phyloP scores from a whole-genome alignment of 352 stramenopile genomes.

The Pythium vanterpoolii region DNA sequence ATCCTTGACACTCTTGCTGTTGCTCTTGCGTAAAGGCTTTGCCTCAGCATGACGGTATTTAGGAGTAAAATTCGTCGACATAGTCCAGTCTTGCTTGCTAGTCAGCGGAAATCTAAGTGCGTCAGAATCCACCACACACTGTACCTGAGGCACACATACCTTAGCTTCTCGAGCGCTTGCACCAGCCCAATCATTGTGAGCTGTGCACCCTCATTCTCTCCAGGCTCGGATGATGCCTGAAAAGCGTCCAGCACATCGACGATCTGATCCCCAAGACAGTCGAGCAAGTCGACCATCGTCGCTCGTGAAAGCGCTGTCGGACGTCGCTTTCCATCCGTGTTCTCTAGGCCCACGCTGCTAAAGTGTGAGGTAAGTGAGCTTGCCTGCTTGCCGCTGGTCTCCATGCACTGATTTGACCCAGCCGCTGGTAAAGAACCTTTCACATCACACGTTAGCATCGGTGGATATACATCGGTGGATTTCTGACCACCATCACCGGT shows the following conservation, averaged over 20 bases:
- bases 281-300: conserved; percentile 54
- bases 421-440: neutral
- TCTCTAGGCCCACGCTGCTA: neutral
- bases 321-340: neutral
- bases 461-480: too few relatives aligned
- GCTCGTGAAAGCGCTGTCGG: conserved; percentile 14
- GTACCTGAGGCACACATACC: neutral
- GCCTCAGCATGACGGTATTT: neutral
- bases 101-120: neutral
- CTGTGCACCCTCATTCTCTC: conserved; percentile 13
- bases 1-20: neutral
- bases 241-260: conserved; percentile 55
- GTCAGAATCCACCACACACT: neutral
- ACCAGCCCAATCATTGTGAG: conserved; percentile 46
- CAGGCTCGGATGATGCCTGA: conserved; percentile 31
- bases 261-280: conserved; percentile 61
- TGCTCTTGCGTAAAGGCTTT: neutral
- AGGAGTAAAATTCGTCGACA: neutral
- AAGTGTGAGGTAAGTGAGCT: too few relatives aligned
- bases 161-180: conserved; percentile 34
- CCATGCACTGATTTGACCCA: neutral
- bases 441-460: neutral
- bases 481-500: neutral
- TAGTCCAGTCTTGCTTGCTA: neutral
- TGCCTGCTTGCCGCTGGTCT: neutral